Percentiles rank a stretch among this genome's conserved stretches.
phyloP scores from a whole-genome alignment of 1,284 basidiomycete genomes.

The Ganoderma lingzhi region DNA sequence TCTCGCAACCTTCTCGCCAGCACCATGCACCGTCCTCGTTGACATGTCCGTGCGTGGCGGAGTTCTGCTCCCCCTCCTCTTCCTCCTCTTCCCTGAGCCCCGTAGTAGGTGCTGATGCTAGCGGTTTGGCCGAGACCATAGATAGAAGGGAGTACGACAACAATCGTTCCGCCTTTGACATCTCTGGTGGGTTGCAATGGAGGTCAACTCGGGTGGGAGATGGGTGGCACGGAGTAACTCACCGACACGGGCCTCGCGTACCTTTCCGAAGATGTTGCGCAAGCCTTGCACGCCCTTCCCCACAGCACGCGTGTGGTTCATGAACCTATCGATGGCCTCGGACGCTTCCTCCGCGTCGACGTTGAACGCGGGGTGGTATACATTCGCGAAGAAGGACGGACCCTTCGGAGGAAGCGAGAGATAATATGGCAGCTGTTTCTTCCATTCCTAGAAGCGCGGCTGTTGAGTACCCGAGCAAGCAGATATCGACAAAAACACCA shows the following conservation, averaged over 20 bases:
- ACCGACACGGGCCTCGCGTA: constrained; percentile 76
- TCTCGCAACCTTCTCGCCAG: constrained; percentile 80
- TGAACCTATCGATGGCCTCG: constrained; percentile 66
- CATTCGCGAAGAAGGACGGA: constrained; percentile 77
- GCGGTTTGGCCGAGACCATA: constrained; percentile 71
- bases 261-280: constrained; percentile 64
- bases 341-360: constrained; percentile 75
- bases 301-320: constrained; percentile 67
- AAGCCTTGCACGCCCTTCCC: constrained; percentile 74
- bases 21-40: constrained; percentile 87
- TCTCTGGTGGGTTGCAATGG: constrained; percentile 53
- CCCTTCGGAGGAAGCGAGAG: constrained; percentile 68
- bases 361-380: constrained; percentile 88
- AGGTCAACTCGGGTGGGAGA: not conserved
- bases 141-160: constrained; percentile 76
- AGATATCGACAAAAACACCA: constrained; percentile 10
- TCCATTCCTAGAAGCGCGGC: constrained; percentile 67
- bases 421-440: constrained; percentile 66
- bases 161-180: constrained; percentile 75
- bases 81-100: constrained; percentile 60
- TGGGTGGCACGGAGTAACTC: constrained; percentile 34
- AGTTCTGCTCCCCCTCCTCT: constrained; percentile 49
- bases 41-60: constrained; percentile 57
- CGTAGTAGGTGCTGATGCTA: constrained; percentile 56
- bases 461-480: not conserved